phyloP scores from a whole-genome alignment of 2,329 filamentous ascomycete genomes.

The Phaeosphaeriaceae sp. region DNA sequence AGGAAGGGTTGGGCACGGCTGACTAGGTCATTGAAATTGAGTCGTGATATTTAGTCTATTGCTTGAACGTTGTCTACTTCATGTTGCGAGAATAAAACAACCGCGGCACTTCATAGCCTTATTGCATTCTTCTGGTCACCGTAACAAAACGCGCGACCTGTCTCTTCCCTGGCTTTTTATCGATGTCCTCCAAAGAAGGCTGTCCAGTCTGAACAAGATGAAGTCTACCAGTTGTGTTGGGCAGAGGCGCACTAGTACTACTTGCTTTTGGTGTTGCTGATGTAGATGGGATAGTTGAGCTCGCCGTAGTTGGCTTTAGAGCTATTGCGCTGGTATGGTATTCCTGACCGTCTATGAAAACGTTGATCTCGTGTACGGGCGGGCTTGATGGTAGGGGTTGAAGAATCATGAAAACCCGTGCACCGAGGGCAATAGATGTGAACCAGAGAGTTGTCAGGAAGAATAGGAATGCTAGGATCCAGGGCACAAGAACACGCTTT shows the following conservation, averaged over 20 bases:
- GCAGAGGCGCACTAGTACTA: neutral
- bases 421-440: conserved; percentile 27
- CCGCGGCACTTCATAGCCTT: neutral
- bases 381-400: conserved; percentile 10
- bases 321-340: conserved; percentile 3
- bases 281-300: neutral
- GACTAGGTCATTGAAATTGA: no score
- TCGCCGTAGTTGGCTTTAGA: neutral
- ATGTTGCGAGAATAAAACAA: no score
- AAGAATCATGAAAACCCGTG: conserved; percentile 20
- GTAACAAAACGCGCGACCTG: conserved; percentile 5
- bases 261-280: neutral
- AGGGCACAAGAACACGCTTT: conserved; percentile 26
- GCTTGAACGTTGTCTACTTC: no score
- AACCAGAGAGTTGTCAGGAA: conserved; percentile 30
- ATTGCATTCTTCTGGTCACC: conserved; percentile 1
- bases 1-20: no score
- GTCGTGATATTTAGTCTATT: no score
- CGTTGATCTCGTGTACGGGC: conserved; percentile 19
- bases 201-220: neutral
- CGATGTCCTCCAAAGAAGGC: neutral
- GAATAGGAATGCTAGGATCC: conserved; percentile 31
- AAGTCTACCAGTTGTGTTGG: neutral
- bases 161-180: neutral
- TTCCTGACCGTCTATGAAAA: conserved; percentile 22